Evolutionary conservation across 306 rosid genomes (phyloP).

Genomic region (Arachis hypogaea): DNA sequence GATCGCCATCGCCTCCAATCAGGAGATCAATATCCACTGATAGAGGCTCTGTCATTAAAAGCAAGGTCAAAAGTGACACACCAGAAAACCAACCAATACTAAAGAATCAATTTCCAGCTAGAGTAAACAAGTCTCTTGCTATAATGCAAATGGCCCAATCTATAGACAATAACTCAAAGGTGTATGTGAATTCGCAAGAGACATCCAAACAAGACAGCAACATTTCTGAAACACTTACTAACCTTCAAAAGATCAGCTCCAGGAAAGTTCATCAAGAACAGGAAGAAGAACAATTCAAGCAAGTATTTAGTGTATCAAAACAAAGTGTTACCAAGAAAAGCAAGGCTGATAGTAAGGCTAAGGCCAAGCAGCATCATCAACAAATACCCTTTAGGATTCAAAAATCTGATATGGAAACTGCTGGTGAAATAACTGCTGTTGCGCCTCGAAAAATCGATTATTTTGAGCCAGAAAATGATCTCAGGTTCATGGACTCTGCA

Average conservation of each 20-base stretch:
- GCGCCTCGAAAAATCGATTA: conserved; percentile 60
- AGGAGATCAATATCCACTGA: conserved; percentile 91
- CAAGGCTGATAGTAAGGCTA: conserved; percentile 61
- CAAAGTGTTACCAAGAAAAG: conserved; percentile 71
- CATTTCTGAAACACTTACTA: conserved; percentile 50
- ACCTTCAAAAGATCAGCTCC: conserved; percentile 56
- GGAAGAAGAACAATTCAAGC: conserved; percentile 77
- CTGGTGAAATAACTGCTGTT: conserved; percentile 51
- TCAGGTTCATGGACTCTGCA: conserved; percentile 48
- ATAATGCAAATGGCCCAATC: conserved; percentile 44
- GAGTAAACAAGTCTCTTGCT: conserved; percentile 67
- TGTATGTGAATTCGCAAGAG: conserved; percentile 52
- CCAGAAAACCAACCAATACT: conserved; percentile 61
- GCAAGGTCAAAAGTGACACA: conserved; percentile 61
- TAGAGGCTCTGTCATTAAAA: conserved; percentile 69
- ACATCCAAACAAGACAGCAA: conserved; percentile 45
- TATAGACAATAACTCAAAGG: conserved; percentile 46
- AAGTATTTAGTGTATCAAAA: conserved; percentile 54
- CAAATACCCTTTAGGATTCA: conserved; percentile 57
- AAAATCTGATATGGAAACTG: conserved; percentile 52
- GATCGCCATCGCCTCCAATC: conserved; percentile 87
- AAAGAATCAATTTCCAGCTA: conserved; percentile 62
- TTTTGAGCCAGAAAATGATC: conserved; percentile 78
- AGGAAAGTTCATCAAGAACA: conserved; percentile 63
- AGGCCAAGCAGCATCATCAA: conserved; percentile 69